Evolutionary conservation across 352 stramenopile genomes (phyloP).

Genomic region (Globisporangium mamillatum): DNA sequence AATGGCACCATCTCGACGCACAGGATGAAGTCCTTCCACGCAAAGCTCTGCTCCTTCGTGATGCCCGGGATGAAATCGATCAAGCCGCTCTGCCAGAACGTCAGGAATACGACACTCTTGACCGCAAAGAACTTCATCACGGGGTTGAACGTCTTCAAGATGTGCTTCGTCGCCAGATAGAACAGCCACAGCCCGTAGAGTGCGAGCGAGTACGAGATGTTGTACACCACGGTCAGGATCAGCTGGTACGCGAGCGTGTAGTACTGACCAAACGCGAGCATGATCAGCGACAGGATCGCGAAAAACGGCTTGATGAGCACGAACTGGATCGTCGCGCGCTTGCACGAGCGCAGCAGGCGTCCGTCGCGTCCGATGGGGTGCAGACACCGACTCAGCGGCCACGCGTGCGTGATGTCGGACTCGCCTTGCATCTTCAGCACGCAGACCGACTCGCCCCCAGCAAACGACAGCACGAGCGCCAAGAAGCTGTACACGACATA

Average conservation of each 20-base stretch:
- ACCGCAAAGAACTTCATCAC: constrained; percentile 93
- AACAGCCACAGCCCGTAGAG: constrained; percentile 91
- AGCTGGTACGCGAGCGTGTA: constrained; percentile 79
- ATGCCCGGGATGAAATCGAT: constrained; percentile 86
- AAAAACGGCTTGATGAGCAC: constrained; percentile 91
- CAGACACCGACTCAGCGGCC: constrained; percentile 74
- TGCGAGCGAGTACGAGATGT: constrained; percentile 87
- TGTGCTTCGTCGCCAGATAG: constrained; percentile 88
- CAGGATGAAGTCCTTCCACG: constrained; percentile 91
- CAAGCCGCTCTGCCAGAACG: constrained; percentile 89
- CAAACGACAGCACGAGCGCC: constrained; percentile 87
- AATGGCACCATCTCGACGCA: constrained; percentile 90
- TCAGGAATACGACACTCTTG: constrained; percentile 92
- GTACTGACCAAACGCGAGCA: constrained; percentile 77
- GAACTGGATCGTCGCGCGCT: constrained; percentile 91
- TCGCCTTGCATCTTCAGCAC: constrained; percentile 87
- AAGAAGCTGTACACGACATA: constrained; percentile 93
- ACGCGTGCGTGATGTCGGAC: constrained; percentile 76
- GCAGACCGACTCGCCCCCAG: constrained; percentile 85
- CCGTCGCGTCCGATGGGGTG: constrained; percentile 77
- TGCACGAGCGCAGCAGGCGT: constrained; percentile 80
- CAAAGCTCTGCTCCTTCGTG: constrained; percentile 79
- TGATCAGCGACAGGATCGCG: constrained; percentile 79
- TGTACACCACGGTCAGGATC: constrained; percentile 87
- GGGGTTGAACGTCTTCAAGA: constrained; percentile 79